These are phyloP conservation scores for Aquilaria sinensis DNA, from an alignment of 345 rosid species.

Conservation along the genomic window DNA sequence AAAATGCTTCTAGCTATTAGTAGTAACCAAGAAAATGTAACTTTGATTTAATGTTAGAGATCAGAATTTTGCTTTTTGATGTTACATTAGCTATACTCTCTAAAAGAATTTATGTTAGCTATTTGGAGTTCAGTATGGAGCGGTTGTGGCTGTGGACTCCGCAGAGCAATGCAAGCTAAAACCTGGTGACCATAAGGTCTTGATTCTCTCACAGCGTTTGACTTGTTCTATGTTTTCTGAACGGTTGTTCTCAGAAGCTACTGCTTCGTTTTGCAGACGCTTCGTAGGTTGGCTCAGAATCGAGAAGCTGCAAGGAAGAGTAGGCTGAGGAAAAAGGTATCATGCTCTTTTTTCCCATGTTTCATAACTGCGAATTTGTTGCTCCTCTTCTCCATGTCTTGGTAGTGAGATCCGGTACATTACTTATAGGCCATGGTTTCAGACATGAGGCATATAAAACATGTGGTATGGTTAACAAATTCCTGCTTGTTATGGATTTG, in stretches of 20 bases:
- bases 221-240: too few species aligned
- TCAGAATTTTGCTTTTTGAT: not conserved
- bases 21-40: too few species aligned
- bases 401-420: not conserved
- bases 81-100: conserved; percentile 24
- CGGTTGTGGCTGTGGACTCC: conserved; percentile 43
- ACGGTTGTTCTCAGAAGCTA: not conserved
- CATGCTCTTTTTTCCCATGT: not conserved
- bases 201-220: not conserved
- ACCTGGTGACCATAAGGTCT: conserved; percentile 63
- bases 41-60: too few species aligned
- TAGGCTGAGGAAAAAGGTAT: conserved; percentile 85
- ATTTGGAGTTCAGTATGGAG: conserved; percentile 36
- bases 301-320: conserved; percentile 98
- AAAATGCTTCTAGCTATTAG: too few species aligned
- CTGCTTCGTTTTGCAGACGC: conserved; percentile 32
- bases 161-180: conserved; percentile 53
- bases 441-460: too few species aligned
- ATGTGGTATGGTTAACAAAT: too few species aligned
- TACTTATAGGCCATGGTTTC: too few species aligned
- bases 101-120: too few species aligned
- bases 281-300: conserved; percentile 85
- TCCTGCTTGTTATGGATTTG: not conserved
- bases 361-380: conserved; percentile 1
- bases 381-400: not conserved